Evolutionary conservation across 2,329 filamentous ascomycete genomes (phyloP).

Genomic region (Claviceps arundinis): DNA sequence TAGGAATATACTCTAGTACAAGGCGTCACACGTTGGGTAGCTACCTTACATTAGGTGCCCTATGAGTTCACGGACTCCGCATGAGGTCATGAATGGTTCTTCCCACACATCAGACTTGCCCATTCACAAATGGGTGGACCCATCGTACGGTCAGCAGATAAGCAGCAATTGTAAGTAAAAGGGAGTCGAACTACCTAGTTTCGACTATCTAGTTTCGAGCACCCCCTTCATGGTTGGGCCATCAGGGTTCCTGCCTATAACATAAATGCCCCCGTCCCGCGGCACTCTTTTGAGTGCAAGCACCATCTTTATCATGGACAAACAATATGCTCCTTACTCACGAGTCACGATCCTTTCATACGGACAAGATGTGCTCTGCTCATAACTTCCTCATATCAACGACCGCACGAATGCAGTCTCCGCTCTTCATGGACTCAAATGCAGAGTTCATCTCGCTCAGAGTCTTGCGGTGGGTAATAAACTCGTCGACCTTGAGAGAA

Average conservation of each 20-base stretch:
- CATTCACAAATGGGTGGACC: too few relatives aligned
- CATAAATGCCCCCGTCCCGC: not conserved
- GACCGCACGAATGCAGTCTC: constrained; percentile 93
- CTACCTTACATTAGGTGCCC: too few relatives aligned
- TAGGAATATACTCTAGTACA: too few relatives aligned
- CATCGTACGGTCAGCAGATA: too few relatives aligned
- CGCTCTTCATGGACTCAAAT: constrained; percentile 87
- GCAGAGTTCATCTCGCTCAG: constrained; percentile 76
- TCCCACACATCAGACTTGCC: too few relatives aligned
- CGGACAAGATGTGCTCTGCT: not conserved
- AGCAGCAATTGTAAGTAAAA: too few relatives aligned
- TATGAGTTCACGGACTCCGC: too few relatives aligned
- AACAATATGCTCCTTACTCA: not conserved
- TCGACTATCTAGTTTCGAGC: too few relatives aligned
- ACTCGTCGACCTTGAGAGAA: constrained; percentile 94
- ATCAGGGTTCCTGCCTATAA: not conserved
- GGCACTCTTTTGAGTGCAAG: not conserved
- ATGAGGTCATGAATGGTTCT: too few relatives aligned
- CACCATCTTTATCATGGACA: not conserved
- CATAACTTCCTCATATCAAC: constrained; percentile 47
- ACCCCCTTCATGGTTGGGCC: not conserved
- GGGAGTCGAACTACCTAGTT: too few relatives aligned
- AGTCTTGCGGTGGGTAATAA: constrained; percentile 90
- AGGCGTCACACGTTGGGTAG: too few relatives aligned
- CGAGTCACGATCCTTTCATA: not conserved